Conservation (phyloP, 805 yeast species). For the Spathaspora arborariae region DNA sequence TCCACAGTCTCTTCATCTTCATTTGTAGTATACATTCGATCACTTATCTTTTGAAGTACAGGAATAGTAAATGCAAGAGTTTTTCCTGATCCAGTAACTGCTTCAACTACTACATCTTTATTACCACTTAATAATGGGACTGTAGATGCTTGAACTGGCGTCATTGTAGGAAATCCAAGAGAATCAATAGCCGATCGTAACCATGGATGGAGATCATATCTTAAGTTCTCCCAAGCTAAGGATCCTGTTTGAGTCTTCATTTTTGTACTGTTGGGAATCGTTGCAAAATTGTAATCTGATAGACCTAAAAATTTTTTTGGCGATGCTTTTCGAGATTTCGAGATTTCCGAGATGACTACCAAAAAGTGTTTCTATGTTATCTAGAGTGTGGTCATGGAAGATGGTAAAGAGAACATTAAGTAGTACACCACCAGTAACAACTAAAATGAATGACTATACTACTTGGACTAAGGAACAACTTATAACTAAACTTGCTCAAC, state of each 20-base stretch:
- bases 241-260: conserved; percentile 35
- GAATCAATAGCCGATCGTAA: conserved; percentile 65
- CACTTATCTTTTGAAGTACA: conserved; percentile 59
- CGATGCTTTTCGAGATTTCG: neutral
- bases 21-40: conserved; percentile 19
- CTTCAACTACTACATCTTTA: conserved; percentile 95
- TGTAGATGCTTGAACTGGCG: conserved; percentile 95
- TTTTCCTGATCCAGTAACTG: conserved; percentile 98
- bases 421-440: neutral
- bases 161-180: conserved; percentile 76
- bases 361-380: neutral
- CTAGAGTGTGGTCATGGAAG: conserved; percentile 1
- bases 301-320: neutral
- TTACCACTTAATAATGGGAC: conserved; percentile 80
- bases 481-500: conserved; percentile 49
- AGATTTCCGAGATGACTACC: neutral
- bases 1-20: conserved; percentile 19
- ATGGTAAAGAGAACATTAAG: conserved; percentile 6
- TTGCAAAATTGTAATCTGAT: neutral
- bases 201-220: conserved; percentile 64
- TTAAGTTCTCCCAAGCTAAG: conserved; percentile 57
- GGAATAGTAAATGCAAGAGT: conserved; percentile 90
- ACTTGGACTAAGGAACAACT: conserved; percentile 67
- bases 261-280: neutral
- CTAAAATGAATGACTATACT: conserved; percentile 35